phyloP scores from a whole-genome alignment of 2,329 filamentous ascomycete species.

The Penicillium psychrosexuale region DNA sequence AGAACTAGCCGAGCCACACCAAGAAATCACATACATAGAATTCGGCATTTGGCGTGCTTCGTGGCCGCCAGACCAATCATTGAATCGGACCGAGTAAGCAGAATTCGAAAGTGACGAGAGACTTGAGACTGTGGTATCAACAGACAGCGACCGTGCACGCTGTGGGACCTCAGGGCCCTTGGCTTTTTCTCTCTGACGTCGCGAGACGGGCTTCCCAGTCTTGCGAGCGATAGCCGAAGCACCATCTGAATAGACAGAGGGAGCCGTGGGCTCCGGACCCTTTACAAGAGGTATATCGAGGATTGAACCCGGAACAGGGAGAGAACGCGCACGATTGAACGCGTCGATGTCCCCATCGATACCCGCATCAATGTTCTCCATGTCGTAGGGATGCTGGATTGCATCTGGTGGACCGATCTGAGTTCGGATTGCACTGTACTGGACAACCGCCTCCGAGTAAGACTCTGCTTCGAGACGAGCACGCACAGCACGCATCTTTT shows the following conservation, averaged over 20 bases:
- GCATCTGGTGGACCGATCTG: slow-evolving; percentile 1
- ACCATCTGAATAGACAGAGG: background rate
- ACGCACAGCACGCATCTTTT: slow-evolving; percentile 19
- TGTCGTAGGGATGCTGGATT: slow-evolving; percentile 7
- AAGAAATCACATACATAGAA: slow-evolving; percentile 17
- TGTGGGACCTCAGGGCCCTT: background rate
- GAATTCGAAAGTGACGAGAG: slow-evolving; percentile 15
- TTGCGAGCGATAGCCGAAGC: background rate
- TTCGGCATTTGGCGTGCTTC: slow-evolving; percentile 16
- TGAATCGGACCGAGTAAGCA: slow-evolving; percentile 14
- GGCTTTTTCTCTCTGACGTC: background rate
- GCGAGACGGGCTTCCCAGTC: background rate
- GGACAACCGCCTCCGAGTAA: background rate
- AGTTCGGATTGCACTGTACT: background rate
- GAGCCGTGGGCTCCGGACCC: background rate
- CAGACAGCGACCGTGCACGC: slow-evolving; percentile 13
- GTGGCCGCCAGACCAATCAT: slow-evolving; percentile 12
- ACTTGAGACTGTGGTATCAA: slow-evolving; percentile 15
- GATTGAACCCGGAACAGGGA: background rate
- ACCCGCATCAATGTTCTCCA: background rate
- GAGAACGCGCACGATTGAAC: background rate
- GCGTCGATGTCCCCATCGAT: background rate
- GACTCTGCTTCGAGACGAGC: slow-evolving; percentile 6
- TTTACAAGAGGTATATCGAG: background rate
- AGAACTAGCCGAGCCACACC: background rate